Evolutionary conservation across 129 eudicot genomes (phyloP).

Genomic region (Calendula officinalis): DNA sequence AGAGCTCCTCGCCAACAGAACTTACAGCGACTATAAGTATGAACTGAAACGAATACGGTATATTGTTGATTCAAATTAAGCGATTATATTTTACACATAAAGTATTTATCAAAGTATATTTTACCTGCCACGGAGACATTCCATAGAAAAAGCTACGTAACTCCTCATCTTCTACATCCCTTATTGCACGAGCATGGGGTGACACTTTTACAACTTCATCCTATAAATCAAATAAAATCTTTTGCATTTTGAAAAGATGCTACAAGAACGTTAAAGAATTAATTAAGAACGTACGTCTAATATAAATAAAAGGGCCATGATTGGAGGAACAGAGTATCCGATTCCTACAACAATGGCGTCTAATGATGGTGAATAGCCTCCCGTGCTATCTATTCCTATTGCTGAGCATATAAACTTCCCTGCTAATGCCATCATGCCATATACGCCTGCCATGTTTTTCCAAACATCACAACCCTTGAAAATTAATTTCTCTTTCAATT

Average conservation of each 20-base stretch:
- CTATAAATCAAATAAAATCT: no score
- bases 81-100: no score
- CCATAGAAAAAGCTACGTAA: slow-evolving; percentile 92
- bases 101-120: no score
- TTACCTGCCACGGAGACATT: slow-evolving; percentile 98
- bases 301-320: slow-evolving; percentile 94
- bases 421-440: slow-evolving; percentile 87
- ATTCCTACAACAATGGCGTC: slow-evolving; percentile 89
- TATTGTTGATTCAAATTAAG: no score
- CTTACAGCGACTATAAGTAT: slow-evolving; percentile 90
- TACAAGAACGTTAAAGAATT: not conserved
- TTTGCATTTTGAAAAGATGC: no score
- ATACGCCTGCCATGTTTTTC: slow-evolving; percentile 52
- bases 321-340: slow-evolving; percentile 95
- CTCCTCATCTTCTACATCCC: slow-evolving; percentile 98
- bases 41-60: slow-evolving; percentile 47
- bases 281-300: slow-evolving; percentile 69
- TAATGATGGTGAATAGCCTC: slow-evolving; percentile 67
- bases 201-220: slow-evolving; percentile 95
- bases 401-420: slow-evolving; percentile 73
- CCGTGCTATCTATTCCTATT: slow-evolving; percentile 65
- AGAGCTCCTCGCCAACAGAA: slow-evolving; percentile 97
- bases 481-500: no score
- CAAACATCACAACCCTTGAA: not conserved
- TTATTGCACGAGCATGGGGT: slow-evolving; percentile 97